A percentile compares a stretch with the other conserved stretches of the same genome.
Conservation (phyloP, 495 filamentous ascomycete genomes). For the Podospora tetraspora region DNA sequence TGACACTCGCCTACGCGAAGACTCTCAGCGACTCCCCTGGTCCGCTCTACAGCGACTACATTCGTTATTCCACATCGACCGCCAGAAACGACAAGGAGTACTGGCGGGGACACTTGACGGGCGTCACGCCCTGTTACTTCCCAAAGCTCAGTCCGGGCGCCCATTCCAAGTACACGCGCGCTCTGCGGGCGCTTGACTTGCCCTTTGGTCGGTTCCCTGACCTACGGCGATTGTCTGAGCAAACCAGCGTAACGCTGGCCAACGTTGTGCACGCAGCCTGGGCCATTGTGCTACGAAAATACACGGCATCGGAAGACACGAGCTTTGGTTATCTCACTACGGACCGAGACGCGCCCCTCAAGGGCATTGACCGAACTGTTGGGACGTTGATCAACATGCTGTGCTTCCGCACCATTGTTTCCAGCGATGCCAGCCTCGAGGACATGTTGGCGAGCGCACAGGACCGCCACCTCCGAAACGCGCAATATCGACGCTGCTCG, state of each 20-base stretch:
- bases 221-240: constrained; percentile 21
- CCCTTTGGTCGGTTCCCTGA: constrained; percentile 19
- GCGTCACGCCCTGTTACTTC: constrained; percentile 49
- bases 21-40: constrained; percentile 24
- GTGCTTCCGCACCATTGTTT: constrained; percentile 43
- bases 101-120: constrained; percentile 49
- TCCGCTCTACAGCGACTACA: constrained; percentile 52
- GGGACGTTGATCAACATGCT: constrained; percentile 56
- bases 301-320: constrained; percentile 31
- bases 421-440: constrained; percentile 26
- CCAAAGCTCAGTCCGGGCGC: constrained; percentile 26
- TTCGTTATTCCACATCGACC: constrained; percentile 41
- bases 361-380: constrained; percentile 39
- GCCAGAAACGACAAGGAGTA: constrained; percentile 41
- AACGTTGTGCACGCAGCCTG: constrained; percentile 40
- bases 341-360: constrained; percentile 43
- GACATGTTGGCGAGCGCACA: constrained; percentile 45
- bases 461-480: constrained; percentile 43
- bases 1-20: constrained; percentile 42
- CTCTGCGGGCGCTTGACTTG: constrained; percentile 8
- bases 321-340: constrained; percentile 54
- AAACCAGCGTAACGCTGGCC: constrained; percentile 21
- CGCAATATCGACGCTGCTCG: constrained; percentile 49
- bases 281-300: constrained; percentile 33
- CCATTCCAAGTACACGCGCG: neutral